phyloP scores from a whole-genome alignment of 805 yeast genomes.

The Barnettozyma pratensis region DNA sequence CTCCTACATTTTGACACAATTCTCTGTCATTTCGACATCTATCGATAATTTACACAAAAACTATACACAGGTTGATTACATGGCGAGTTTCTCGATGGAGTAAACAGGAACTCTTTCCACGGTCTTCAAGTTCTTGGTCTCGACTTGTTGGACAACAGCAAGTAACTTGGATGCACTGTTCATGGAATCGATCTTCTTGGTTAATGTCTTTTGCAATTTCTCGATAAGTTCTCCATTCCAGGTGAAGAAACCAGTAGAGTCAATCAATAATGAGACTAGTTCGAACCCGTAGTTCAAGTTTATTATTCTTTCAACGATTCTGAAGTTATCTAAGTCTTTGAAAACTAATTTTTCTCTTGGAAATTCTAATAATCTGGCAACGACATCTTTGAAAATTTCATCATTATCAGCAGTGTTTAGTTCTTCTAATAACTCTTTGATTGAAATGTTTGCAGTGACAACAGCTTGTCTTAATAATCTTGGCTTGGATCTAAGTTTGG shows the following conservation, averaged over 20 bases:
- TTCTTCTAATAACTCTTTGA: constrained; percentile 58
- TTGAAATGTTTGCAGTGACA: constrained; percentile 65
- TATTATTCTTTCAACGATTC: constrained; percentile 40
- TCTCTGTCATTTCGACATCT: too few relatives aligned
- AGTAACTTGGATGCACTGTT: constrained; percentile 32
- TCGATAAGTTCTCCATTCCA: constrained; percentile 50
- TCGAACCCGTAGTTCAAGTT: constrained; percentile 49
- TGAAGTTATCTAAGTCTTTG: constrained; percentile 28
- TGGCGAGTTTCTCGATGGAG: constrained; percentile 42
- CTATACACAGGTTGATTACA: constrained; percentile 4
- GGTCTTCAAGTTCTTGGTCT: constrained; percentile 26
- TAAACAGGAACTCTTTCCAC: constrained; percentile 48
- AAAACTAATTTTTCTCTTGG: constrained; percentile 36
- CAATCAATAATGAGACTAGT: constrained; percentile 60
- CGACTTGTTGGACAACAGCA: constrained; percentile 24
- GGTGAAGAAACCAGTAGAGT: constrained; percentile 67
- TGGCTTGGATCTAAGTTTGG: constrained; percentile 47
- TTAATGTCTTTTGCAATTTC: constrained; percentile 40
- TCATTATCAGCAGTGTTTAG: constrained; percentile 51
- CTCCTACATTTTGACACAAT: too few relatives aligned
- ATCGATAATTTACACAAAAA: too few relatives aligned
- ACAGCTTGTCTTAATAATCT: constrained; percentile 77
- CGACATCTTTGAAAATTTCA: constrained; percentile 62
- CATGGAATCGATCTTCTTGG: constrained; percentile 40
- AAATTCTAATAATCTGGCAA: constrained; percentile 58